Conservation (phyloP, 1,139 yeast species). For the Candida dubliniensis region DNA sequence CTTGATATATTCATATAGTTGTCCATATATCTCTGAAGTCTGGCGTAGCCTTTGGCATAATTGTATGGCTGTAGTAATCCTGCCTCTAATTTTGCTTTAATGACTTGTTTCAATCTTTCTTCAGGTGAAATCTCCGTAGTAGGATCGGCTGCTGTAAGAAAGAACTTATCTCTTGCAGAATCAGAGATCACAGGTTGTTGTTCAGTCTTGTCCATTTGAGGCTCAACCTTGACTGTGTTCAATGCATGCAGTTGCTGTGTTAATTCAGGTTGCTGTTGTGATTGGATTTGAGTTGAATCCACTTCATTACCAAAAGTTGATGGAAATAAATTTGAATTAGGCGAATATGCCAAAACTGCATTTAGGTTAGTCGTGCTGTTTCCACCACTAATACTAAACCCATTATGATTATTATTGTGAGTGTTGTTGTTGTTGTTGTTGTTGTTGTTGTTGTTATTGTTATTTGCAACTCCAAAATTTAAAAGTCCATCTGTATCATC, state of each 20-base stretch:
- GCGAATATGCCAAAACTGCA: conserved; percentile 32
- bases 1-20: conserved; percentile 86
- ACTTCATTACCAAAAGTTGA: conserved; percentile 19
- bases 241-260: conserved; percentile 8
- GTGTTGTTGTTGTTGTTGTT: conserved; percentile 2
- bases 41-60: conserved; percentile 90
- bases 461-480: conserved; percentile 21
- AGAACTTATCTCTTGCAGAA: conserved; percentile 89
- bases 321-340: conserved; percentile 26
- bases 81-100: conserved; percentile 91
- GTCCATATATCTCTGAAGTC: conserved; percentile 90
- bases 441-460: conserved; percentile 7
- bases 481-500: conserved; percentile 33
- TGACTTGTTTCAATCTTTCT: conserved; percentile 91
- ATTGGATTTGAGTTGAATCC: conserved; percentile 10
- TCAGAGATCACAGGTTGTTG: conserved; percentile 58
- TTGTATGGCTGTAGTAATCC: conserved; percentile 91
- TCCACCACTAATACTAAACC: conserved; percentile 12
- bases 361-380: conserved; percentile 22
- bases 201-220: conserved; percentile 2
- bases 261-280: conserved; percentile 13
- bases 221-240: conserved; percentile 5
- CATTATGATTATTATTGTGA: conserved; percentile 7
- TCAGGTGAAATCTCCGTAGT: conserved; percentile 93
- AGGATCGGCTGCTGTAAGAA: conserved; percentile 96